Base-by-base conservation (phyloP, 495 filamentous ascomycete genomes). In the Extremus antarcticus region DNA sequence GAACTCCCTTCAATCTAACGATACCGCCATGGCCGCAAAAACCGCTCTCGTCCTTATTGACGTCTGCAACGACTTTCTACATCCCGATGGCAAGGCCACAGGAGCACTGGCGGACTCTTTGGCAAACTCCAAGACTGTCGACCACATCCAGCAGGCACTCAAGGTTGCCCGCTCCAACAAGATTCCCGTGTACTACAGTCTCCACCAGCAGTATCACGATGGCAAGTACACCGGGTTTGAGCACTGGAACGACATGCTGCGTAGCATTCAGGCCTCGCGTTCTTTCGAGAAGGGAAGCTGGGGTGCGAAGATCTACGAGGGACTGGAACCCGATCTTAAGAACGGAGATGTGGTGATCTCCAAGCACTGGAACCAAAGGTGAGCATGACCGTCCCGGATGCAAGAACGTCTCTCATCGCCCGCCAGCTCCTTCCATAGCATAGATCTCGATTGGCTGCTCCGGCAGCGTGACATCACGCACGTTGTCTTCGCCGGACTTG, bases 51-150 rank as follows among this genome's bases (percentile, higher is more conserved):
- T n/a, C n/a, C n/a, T n/a, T n/a, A n/a, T n/a, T n/a, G n/a, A n/a
- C n/a, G n/a, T n/a, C n/a, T n/a, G n/a, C n/a, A 66, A 66, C 51
- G 64, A 66, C 59, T 66, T 63, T 57, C 39, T 66, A 1, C 62
- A 66, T 43, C 60, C 62, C 25, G 45, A 49, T 16, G 65, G 65
- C 41, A 67, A 67, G 43, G 29, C 65, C 3, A 57, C 51, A 20
- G 21, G 15, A 11, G 17, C 54, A 1, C 50, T 63, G 19, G 51
- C 43, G 11, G 59, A 54, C 11, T 60, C 54, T 32, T 49, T 66
- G 16, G 43, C 43, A 24, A 53, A 49, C 1, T 63, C 47, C 1
- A 39, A 65, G 25, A 65, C 65, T 13, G 54, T 66, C 43, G 48
- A 39, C 1, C 62, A 68, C 46, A 45, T 66, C 13, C 32, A 61